Evolutionary conservation across 306 rosid genomes (phyloP), one percentile per base, ranked within the genome.

Genomic region (Dryas alaskensis): DNA sequence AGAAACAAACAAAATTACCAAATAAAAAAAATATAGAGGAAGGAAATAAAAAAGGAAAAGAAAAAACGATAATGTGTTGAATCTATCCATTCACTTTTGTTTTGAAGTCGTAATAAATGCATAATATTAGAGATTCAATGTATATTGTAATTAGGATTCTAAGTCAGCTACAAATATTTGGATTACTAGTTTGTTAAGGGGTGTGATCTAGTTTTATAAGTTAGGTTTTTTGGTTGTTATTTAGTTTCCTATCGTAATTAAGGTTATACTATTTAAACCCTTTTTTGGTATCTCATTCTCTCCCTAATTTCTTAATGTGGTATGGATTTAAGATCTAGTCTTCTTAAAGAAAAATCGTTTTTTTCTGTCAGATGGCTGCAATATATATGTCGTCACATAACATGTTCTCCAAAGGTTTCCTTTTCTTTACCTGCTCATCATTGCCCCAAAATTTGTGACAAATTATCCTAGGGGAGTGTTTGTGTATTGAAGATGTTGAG

Each of bases 21-120:
- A 75, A 59, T 31, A n/a, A 37, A 40, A 73, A 53, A 45, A 60
- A 74, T 72, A 42, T 10, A 66, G 63, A 57, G 62, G 60, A 69
- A 58, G 65, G 43, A 54, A 31, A 16, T 50, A 25, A 37, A 16
- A 55, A 69, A 58, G 62, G 43, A 54, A 22, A 16, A 46, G 16
- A 37, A 16, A 55, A 3, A 60, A 51, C 1, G 39, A 13, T 44
- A 9, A 54, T 7, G 22, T 7, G 25, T 31, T 68, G 22, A 52
- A 76, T 2, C 17, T 8, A 12, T 69, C 47, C 31, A 9, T 68
- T 49, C 46, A 27, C 37, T 31, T 31, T 31, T 31, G 37, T 67
- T 16, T 27, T 14, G 14, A 68, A 27, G 72, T 68, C 17, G 47
- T 7, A 43, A 46, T 10, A 44, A n/a, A 64, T 43, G 52, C 51